Evolutionary conservation across 2,329 filamentous ascomycete genomes (phyloP).

Genomic region (Trematosphaeria pertusa): DNA sequence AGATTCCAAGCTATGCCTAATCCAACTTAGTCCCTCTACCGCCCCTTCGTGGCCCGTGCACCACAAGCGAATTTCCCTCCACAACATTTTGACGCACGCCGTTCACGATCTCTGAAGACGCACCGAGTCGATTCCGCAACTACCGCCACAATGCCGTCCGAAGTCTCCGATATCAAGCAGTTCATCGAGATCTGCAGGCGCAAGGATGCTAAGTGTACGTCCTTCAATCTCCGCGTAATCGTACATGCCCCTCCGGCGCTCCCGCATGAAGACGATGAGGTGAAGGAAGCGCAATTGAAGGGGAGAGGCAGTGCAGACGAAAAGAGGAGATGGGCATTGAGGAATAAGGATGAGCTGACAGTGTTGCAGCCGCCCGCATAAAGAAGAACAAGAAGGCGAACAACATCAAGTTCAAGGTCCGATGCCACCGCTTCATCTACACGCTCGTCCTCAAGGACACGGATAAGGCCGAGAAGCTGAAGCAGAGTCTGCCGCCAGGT

Average conservation of each 20-base stretch:
- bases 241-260: neutral
- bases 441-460: slow-evolving; percentile 97
- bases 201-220: slow-evolving; percentile 99
- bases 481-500: slow-evolving; percentile 98
- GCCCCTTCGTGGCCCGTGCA: slow-evolving; percentile 40
- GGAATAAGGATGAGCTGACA: slow-evolving; percentile 22
- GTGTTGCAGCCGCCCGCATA: slow-evolving; percentile 57
- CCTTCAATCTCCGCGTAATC: slow-evolving; percentile 7
- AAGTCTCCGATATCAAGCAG: slow-evolving; percentile 98
- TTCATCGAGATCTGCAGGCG: slow-evolving; percentile 99
- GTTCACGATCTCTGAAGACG: slow-evolving; percentile 25
- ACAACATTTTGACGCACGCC: slow-evolving; percentile 36
- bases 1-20: slow-evolving; percentile 25
- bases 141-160: slow-evolving; percentile 88
- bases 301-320: neutral
- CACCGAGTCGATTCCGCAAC: slow-evolving; percentile 40
- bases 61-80: slow-evolving; percentile 44
- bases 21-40: slow-evolving; percentile 21
- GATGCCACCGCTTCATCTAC: slow-evolving; percentile 96
- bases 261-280: neutral
- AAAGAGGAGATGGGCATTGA: neutral
- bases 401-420: slow-evolving; percentile 99
- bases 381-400: slow-evolving; percentile 90
- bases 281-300: neutral
- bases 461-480: slow-evolving; percentile 99